A percentile compares a stretch with the other conserved stretches of the same genome.
phyloP scores from a whole-genome alignment of 202 grass and related monocot species.

The Cymbopogon flexuosus region DNA sequence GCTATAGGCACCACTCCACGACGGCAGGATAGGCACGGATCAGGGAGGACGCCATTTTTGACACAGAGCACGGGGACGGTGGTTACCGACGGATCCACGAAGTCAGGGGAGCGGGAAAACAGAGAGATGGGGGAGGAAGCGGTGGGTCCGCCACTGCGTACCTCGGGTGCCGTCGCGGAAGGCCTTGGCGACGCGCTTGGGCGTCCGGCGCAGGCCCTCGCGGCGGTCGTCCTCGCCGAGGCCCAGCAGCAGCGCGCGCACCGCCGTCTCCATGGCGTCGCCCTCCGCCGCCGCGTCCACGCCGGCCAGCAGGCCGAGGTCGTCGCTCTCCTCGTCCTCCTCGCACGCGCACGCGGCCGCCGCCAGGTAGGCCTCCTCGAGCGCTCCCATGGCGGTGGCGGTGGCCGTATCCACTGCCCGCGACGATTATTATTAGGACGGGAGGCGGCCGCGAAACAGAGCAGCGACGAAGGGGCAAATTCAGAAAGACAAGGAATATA shows the following conservation, averaged over 20 bases:
- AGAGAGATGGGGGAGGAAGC: background rate
- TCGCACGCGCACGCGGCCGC: conserved; percentile 26
- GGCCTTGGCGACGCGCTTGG: conserved; percentile 92
- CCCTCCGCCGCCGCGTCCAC: conserved; percentile 1
- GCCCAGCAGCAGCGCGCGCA: conserved; percentile 56
- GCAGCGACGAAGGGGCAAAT: background rate
- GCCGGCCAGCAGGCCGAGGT: background rate
- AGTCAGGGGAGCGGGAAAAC: background rate
- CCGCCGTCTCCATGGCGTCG: conserved; percentile 53
- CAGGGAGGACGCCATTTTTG: background rate
- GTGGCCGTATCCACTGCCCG: conserved; percentile 1
- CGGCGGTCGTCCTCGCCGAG: conserved; percentile 80
- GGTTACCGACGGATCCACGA: conserved; percentile 16
- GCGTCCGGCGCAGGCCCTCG: conserved; percentile 68
- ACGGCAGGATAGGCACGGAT: background rate
- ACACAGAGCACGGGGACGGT: background rate
- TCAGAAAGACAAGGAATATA: background rate
- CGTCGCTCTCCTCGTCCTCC: conserved; percentile 31
- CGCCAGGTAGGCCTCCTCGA: conserved; percentile 62
- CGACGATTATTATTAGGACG: conserved; percentile 31
- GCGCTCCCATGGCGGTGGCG: conserved; percentile 57
- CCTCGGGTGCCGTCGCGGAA: conserved; percentile 83
- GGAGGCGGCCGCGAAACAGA: background rate
- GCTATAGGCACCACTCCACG: background rate
- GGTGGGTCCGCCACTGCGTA: background rate